phyloP scores from a whole-genome alignment of 1,284 basidiomycete genomes.

The Amylostereum areolatum region DNA sequence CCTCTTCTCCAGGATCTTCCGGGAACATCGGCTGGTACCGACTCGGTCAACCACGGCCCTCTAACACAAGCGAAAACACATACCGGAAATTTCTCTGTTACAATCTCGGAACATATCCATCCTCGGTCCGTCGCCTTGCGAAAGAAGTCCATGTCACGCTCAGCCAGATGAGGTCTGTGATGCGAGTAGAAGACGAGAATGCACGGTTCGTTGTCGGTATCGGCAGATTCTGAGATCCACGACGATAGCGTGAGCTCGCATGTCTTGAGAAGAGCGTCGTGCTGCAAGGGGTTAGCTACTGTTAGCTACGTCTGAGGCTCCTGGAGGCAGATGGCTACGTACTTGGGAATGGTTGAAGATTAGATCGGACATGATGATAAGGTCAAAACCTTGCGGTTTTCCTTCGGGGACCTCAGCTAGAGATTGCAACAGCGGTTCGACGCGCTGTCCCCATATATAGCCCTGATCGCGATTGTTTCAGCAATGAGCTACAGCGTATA shows the following conservation, averaged over 20 bases:
- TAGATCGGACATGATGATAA: slow-evolving; percentile 89
- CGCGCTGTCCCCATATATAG: slow-evolving; percentile 85
- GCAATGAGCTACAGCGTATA: too few relatives aligned
- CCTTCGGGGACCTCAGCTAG: slow-evolving; percentile 20
- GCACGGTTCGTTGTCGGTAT: slow-evolving; percentile 32
- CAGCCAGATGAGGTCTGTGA: slow-evolving; percentile 81
- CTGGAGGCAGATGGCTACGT: slow-evolving; percentile 3
- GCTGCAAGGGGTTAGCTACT: slow-evolving; percentile 37
- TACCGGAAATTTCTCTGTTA: slow-evolving; percentile 62
- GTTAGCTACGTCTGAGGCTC: neutral
- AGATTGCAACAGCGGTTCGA: slow-evolving; percentile 44
- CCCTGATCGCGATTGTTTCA: slow-evolving; percentile 44
- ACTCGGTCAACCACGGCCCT: neutral
- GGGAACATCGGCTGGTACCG: slow-evolving; percentile 75
- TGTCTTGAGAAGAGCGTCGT: slow-evolving; percentile 77
- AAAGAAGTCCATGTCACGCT: slow-evolving; percentile 86
- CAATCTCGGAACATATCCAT: slow-evolving; percentile 74
- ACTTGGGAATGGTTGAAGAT: slow-evolving; percentile 87
- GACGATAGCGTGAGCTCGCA: slow-evolving; percentile 47
- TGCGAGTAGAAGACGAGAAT: slow-evolving; percentile 92
- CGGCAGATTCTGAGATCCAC: neutral
- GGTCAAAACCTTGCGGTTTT: slow-evolving; percentile 48
- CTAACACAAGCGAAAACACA: slow-evolving; percentile 15
- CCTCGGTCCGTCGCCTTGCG: slow-evolving; percentile 55
- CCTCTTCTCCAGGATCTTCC: slow-evolving; percentile 75